Conservation (phyloP, 257 asterid genomes). For the Primulina huaijiensis region DNA sequence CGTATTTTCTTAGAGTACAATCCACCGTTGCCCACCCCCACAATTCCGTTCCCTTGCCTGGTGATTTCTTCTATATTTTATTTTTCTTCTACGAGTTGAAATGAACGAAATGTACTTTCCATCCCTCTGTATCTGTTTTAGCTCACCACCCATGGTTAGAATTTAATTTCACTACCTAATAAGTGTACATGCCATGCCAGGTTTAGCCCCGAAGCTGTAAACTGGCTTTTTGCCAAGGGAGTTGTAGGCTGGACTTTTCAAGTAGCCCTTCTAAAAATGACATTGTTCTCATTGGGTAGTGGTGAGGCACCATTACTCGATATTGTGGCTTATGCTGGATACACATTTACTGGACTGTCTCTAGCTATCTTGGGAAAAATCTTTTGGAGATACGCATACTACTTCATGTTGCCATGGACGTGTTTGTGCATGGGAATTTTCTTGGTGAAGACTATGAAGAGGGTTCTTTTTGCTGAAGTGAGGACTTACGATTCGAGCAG, state of each 20-base stretch:
- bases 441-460: constrained; percentile 54
- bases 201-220: constrained; percentile 57
- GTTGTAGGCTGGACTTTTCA: constrained; percentile 52
- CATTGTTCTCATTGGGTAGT: constrained; percentile 47
- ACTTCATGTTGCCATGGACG: constrained; percentile 50
- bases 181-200: constrained; percentile 25
- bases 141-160: not conserved
- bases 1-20: not conserved
- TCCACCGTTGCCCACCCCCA: too few species aligned
- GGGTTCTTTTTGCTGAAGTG: constrained; percentile 53
- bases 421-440: constrained; percentile 54
- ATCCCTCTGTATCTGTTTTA: not conserved
- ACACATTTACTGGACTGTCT: constrained; percentile 49
- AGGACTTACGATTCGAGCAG: constrained; percentile 51
- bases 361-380: constrained; percentile 44
- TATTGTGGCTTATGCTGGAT: constrained; percentile 52
- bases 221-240: constrained; percentile 47
- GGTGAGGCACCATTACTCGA: constrained; percentile 61
- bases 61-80: not conserved
- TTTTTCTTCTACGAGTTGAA: not conserved
- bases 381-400: constrained; percentile 42
- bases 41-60: not conserved
- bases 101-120: not conserved
- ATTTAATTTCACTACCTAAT: not conserved
- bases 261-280: constrained; percentile 48